Conservation (phyloP, 768 basidiomycete species). For the Xerocomus brunneocitrinus region DNA sequence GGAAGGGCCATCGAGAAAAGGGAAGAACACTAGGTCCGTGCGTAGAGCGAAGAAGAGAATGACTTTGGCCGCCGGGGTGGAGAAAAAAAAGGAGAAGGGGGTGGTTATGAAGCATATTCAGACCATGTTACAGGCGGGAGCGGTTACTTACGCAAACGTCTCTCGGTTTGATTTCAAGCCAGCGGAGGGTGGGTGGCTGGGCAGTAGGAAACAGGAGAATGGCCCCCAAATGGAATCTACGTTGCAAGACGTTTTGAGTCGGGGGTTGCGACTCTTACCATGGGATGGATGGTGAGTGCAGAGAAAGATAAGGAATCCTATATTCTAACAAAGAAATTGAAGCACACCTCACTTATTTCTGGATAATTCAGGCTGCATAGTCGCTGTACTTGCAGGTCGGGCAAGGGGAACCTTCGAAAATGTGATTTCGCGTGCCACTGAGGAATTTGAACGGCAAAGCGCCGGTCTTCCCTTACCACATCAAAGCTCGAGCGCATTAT, state of each 20-base stretch:
- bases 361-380: neutral
- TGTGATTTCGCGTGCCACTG: neutral
- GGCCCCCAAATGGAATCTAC: neutral
- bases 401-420: neutral
- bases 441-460: neutral
- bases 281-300: conserved; percentile 5
- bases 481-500: no score
- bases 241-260: neutral
- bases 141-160: neutral
- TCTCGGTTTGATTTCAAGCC: neutral
- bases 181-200: conserved; percentile 2
- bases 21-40: no score
- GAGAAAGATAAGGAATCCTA: no score
- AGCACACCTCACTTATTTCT: no score
- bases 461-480: no score
- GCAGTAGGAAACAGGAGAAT: neutral
- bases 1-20: no score
- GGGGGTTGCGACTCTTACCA: neutral
- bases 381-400: neutral
- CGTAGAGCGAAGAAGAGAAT: no score
- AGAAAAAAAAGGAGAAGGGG: no score
- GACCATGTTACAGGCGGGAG: neutral
- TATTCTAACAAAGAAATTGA: no score
- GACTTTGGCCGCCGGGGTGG: no score
- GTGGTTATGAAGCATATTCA: neutral